Percentiles rank a stretch among this genome's conserved stretches.
Evolutionary conservation across 345 rosid genomes (phyloP).

Genomic region (Tarenaya hassleriana): DNA sequence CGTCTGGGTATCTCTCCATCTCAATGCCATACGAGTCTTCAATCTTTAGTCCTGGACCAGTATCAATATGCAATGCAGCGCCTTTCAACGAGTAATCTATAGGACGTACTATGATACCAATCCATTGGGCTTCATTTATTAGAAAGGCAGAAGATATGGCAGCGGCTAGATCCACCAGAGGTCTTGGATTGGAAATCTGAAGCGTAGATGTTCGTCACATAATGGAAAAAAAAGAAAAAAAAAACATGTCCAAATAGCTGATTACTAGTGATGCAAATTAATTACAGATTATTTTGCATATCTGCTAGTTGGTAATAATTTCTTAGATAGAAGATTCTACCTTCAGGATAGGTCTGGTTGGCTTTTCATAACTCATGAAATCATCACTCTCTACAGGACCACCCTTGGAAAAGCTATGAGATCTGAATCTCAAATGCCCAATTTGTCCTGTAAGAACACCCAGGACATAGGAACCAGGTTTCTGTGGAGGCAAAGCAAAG

Average conservation of each 20-base stretch:
- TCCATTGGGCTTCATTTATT: conserved; percentile 89
- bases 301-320: conserved; percentile 9
- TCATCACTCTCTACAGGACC: conserved; percentile 96
- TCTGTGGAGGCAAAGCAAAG: conserved; percentile 78
- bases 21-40: conserved; percentile 74
- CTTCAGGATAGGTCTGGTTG: conserved; percentile 88
- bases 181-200: conserved; percentile 85
- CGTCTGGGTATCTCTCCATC: conserved; percentile 56
- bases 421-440: conserved; percentile 85
- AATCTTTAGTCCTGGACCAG: conserved; percentile 91
- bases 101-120: conserved; percentile 73
- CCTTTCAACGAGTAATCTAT: conserved; percentile 76
- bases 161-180: conserved; percentile 90
- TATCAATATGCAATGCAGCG: conserved; percentile 80
- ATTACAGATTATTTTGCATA: background rate
- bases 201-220: conserved; percentile 25
- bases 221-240: no score
- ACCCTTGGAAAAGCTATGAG: conserved; percentile 92
- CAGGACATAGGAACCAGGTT: conserved; percentile 89
- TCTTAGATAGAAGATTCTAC: conserved; percentile 33
- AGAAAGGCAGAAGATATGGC: conserved; percentile 82
- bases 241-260: conserved; percentile 12
- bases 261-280: conserved; percentile 18
- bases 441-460: conserved; percentile 95
- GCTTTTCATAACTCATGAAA: conserved; percentile 95